Evolutionary conservation across 805 yeast species (phyloP), one percentile per base, ranked within the genome.

Genomic region (Maudiozyma barnettii): DNA sequence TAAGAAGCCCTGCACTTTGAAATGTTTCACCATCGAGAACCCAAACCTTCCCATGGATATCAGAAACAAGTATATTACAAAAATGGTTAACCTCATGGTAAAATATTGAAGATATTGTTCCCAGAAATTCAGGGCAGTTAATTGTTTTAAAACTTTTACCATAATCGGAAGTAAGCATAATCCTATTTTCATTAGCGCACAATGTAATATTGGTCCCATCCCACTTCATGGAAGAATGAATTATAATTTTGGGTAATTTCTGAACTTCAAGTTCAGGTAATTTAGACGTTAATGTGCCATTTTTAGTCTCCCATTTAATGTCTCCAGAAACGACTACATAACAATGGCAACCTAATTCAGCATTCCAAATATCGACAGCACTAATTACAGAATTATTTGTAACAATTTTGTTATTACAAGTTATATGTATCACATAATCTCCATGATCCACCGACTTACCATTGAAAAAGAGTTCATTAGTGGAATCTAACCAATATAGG

Each of bases 11-110:
- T 3, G 38, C 16, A 1, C 50, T 30, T 9, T 44, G 38, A 3
- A 46, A 46, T 8, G 41, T 36, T 1, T 39, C 16, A 14, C 35
- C 19, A 41, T 52, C 54, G 8, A 57, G 35, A 4, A 51, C 38
- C 41, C 43, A 49, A 16, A 57, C 31, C 10, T 43, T 46, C 12
- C 63, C 61, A 37, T 53, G 47, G 22, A 50, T 43, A 37, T 56
- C 60, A 5, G 59, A 47, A 16, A 56, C 22, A 16, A 58, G 22
- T 20, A 53, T 36, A 21, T 41, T 39, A 21, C 18, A 12, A 4
- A n/a, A 14, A 3, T 13, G 14, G 4, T 10, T 10, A 22, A 38
- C 39, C 16, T 29, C 43, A 5, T 14, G 26, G 14, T 39, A 26
- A 41, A 45, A 52, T 14, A 47, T 14, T 5, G 42, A 44, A 12